A percentile compares a stretch with the other conserved stretches of the same genome.
Evolutionary conservation across 768 basidiomycete species (phyloP).

Genomic region (Rhizopogon vinicolor): DNA sequence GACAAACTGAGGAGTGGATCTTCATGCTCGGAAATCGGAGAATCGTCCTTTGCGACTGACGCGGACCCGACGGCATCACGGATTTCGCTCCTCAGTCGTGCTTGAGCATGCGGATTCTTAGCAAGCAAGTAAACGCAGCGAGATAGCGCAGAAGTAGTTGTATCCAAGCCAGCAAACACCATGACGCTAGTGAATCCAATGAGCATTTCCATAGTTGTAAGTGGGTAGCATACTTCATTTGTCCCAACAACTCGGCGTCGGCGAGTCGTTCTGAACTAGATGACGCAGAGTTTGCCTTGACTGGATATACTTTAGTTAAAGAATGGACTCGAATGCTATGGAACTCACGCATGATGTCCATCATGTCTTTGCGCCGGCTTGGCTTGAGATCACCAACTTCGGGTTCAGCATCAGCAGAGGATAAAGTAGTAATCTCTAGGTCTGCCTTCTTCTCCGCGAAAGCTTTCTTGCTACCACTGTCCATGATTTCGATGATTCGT

Average conservation of each 20-base stretch:
- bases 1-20: conserved; percentile 4
- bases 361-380: conserved; percentile 40
- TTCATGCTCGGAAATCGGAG: conserved; percentile 9
- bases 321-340: not conserved
- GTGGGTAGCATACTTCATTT: conserved; percentile 16
- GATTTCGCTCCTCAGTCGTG: not conserved
- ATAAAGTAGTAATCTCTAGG: not conserved
- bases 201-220: no score
- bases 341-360: conserved; percentile 42
- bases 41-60: conserved; percentile 9
- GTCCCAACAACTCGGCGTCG: conserved; percentile 20
- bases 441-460: conserved; percentile 15
- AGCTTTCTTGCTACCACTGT: conserved; percentile 8
- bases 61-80: conserved; percentile 18
- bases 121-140: conserved; percentile 12
- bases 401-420: not conserved
- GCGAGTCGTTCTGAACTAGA: conserved; percentile 14
- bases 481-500: conserved; percentile 13
- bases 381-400: not conserved
- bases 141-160: conserved; percentile 14
- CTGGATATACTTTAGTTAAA: conserved; percentile 4
- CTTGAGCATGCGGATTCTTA: conserved; percentile 1
- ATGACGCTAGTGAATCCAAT: conserved; percentile 9
- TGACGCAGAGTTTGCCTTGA: conserved; percentile 15
- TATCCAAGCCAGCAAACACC: conserved; percentile 11